These are phyloP conservation scores for Epichloe amarillans DNA, from an alignment of 2,329 filamentous ascomycete genomes.

Conservation along the genomic window DNA sequence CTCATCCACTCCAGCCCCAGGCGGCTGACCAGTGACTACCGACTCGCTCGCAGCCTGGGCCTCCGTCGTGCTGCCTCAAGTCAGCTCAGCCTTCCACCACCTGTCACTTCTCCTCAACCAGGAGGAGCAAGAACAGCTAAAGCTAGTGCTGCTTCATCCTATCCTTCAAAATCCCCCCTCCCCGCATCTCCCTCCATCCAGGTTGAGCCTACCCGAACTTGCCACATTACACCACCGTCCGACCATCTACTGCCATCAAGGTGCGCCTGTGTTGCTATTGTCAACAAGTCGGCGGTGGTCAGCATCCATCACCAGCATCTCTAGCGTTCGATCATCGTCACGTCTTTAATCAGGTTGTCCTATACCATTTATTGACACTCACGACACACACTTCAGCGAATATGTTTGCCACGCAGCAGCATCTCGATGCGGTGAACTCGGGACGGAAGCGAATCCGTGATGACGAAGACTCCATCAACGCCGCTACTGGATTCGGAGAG, in stretches of 20 bases:
- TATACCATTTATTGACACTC: not conserved
- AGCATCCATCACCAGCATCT: not conserved
- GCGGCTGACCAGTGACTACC: not conserved
- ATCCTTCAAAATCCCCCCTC: not conserved
- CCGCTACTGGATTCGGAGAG: constrained; percentile 31
- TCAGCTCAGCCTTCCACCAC: not conserved
- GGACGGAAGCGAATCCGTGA: constrained; percentile 33
- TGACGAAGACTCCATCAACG: constrained; percentile 27
- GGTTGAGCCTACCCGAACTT: not conserved
- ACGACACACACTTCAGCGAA: constrained; percentile 2
- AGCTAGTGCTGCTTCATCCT: not conserved
- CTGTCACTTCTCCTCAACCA: not conserved
- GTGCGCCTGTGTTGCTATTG: not conserved
- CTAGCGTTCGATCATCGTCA: not conserved
- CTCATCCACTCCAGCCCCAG: not conserved
- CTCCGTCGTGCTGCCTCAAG: not conserved
- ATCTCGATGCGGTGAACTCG: constrained; percentile 20
- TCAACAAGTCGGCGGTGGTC: not conserved
- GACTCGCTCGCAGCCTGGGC: not conserved
- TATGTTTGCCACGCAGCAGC: constrained; percentile 26
- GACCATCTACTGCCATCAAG: not conserved
- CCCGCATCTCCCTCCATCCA: not conserved
- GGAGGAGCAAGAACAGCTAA: not conserved
- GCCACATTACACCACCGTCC: not conserved
- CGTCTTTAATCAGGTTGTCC: not conserved